phyloP scores from a whole-genome alignment of 1,139 yeast genomes.

The Scheffersomyces lignicola region DNA sequence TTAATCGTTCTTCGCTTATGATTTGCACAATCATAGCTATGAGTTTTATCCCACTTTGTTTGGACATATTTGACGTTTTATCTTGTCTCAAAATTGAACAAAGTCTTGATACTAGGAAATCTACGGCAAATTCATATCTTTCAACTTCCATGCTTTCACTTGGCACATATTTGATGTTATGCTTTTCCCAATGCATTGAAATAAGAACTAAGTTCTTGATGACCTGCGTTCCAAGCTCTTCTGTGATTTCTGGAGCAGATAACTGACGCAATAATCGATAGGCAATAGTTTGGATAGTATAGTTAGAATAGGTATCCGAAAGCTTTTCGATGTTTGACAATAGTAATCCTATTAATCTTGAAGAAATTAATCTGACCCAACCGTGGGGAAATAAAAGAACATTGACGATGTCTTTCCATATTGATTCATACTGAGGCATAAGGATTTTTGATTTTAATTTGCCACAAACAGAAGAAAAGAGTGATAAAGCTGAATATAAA shows the following conservation, averaged over 20 bases:
- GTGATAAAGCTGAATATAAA: slow-evolving; percentile 64
- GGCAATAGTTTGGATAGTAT: slow-evolving; percentile 63
- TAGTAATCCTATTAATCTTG: slow-evolving; percentile 59
- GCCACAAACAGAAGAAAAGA: slow-evolving; percentile 45
- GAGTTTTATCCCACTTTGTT: slow-evolving; percentile 64
- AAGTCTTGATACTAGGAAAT: slow-evolving; percentile 62
- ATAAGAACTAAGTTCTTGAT: slow-evolving; percentile 68
- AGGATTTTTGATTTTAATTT: slow-evolving; percentile 33
- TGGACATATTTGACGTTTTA: slow-evolving; percentile 53
- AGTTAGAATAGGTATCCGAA: slow-evolving; percentile 30
- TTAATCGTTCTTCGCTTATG: slow-evolving; percentile 38
- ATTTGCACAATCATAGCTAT: slow-evolving; percentile 58
- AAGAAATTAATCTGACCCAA: slow-evolving; percentile 78
- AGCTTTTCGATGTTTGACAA: slow-evolving; percentile 41
- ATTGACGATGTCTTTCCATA: slow-evolving; percentile 57
- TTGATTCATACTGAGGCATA: slow-evolving; percentile 21
- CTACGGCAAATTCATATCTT: slow-evolving; percentile 46
- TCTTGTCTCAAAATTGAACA: slow-evolving; percentile 70
- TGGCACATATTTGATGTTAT: slow-evolving; percentile 36
- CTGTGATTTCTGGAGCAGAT: slow-evolving; percentile 73
- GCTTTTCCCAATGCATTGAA: slow-evolving; percentile 61
- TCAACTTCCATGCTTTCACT: slow-evolving; percentile 13
- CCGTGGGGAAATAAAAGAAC: slow-evolving; percentile 82
- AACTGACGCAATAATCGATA: slow-evolving; percentile 73
- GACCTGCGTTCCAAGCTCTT: slow-evolving; percentile 62